Evolutionary conservation across 352 stramenopile genomes (phyloP), one percentile per base, ranked within the genome.

Genomic region (Phytophthora hibernalis): DNA sequence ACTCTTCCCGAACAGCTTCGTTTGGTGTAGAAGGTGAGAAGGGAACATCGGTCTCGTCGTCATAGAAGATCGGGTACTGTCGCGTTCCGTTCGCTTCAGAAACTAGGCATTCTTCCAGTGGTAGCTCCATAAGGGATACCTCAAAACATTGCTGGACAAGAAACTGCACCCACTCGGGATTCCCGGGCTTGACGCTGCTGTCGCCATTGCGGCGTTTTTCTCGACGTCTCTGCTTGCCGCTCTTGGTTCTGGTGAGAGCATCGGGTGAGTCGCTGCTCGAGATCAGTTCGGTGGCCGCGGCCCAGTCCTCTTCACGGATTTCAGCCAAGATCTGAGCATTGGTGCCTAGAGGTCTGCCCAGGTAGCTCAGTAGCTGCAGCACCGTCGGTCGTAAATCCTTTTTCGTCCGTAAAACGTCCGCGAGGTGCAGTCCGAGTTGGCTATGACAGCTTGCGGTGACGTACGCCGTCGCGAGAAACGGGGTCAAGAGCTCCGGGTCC

Each of bases 71-170:
- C 12, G 79, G 74, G 28, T 90, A 90, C 6, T 40, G 52, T 2
- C 81, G 62, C 15, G 54, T 69, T 11, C 79, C 76, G 38, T 83
- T 66, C 13, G 59, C 48, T 54, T 90, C 81, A 0, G 81, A 77
- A 47, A 90, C 76, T 33, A 77, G 38, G 26, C 81, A 90, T 18
- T 71, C 61, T 0, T 74, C 56, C 18, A 86, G 42, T 10, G 78
- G 61, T 2, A 85, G 49, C 35, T 87, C 77, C 0, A 59, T 24
- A 4, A 90, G 54, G 0, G 63, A 61, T 24, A 90, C 70, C 35
- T 90, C 81, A 26, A 90, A 90, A 48, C 81, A 90, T 49, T 86
- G 78, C 54, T 90, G 81, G 20, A 87, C 78, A 22, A 90, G 65
- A 43, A 80, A 72, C 48, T 86, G 77, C 20, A 72, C 72, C 31